phyloP scores from a whole-genome alignment of 805 yeast genomes.

The Osmozyma mogii region DNA sequence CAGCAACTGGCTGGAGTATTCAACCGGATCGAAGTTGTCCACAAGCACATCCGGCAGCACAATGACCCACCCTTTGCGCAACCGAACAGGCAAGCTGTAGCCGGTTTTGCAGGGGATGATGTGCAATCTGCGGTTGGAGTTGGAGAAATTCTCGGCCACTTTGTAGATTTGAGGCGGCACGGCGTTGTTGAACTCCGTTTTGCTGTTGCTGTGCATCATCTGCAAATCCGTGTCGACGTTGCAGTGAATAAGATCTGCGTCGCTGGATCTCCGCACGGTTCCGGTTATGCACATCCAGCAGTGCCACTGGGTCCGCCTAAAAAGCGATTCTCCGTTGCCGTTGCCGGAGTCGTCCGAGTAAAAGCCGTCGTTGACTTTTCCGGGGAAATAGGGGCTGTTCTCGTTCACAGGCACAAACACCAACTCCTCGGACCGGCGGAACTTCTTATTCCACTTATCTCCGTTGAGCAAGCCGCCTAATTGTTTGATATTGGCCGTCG shows the following conservation, averaged over 20 bases:
- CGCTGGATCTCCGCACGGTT: constrained; percentile 79
- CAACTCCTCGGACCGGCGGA: constrained; percentile 84
- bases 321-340: constrained; percentile 25
- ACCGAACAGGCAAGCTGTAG: constrained; percentile 49
- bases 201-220: constrained; percentile 39
- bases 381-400: constrained; percentile 58
- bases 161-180: constrained; percentile 68
- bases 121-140: constrained; percentile 75
- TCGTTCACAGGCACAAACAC: constrained; percentile 70
- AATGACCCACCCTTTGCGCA: constrained; percentile 87
- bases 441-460: constrained; percentile 49
- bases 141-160: constrained; percentile 83
- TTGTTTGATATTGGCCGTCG: constrained; percentile 63
- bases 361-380: constrained; percentile 29
- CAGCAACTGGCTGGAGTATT: constrained; percentile 24
- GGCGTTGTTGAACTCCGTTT: constrained; percentile 13
- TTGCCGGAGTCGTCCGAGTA: constrained; percentile 5
- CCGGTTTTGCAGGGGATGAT: constrained; percentile 74
- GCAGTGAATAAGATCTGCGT: constrained; percentile 80
- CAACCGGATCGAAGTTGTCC: constrained; percentile 48
- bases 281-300: constrained; percentile 98
- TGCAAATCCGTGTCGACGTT: constrained; percentile 85
- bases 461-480: constrained; percentile 45
- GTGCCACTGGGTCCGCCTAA: constrained; percentile 84
- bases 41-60: constrained; percentile 76